Conservation (phyloP, 805 yeast species). For the Candida andamanensis region DNA sequence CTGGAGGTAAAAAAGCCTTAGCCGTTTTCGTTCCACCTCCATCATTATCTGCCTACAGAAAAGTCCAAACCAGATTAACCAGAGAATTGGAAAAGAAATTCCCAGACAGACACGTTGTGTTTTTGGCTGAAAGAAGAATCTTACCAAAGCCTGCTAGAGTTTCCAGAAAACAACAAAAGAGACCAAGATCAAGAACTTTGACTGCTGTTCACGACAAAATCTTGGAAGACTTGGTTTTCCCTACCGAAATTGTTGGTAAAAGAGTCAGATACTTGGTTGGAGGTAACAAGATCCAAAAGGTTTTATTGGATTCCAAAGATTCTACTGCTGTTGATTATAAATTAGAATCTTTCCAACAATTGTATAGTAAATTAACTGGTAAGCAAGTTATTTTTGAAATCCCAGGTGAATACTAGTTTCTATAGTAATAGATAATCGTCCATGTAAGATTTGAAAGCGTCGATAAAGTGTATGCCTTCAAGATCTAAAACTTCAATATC, state of each 20-base stretch:
- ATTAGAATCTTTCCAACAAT: conserved; percentile 98
- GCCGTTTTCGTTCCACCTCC: conserved; percentile 98
- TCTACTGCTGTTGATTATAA: conserved; percentile 95
- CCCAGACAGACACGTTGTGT: conserved; percentile 99
- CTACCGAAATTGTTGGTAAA: conserved; percentile 98
- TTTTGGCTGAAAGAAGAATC: conserved; percentile 99
- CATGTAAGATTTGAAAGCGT: no score
- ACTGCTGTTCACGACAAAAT: conserved; percentile 98
- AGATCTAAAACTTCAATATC: no score
- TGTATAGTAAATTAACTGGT: conserved; percentile 98
- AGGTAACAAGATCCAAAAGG: conserved; percentile 98
- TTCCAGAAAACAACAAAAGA: conserved; percentile 92
- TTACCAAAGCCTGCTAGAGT: conserved; percentile 98
- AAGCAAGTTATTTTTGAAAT: conserved; percentile 98
- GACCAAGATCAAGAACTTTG: conserved; percentile 99
- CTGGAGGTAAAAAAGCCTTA: conserved; percentile 98
- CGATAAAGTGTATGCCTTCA: no score
- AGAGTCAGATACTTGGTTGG: conserved; percentile 98
- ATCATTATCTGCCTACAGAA: conserved; percentile 87
- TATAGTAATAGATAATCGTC: not conserved
- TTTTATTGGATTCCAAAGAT: conserved; percentile 96
- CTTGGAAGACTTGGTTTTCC: conserved; percentile 99
- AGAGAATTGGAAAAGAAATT: conserved; percentile 99
- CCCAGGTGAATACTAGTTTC: conserved; percentile 34
- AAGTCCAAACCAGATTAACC: conserved; percentile 94